Percentiles rank a stretch among this genome's conserved stretches.
These are phyloP conservation scores for Cystofilobasidium capitatum DNA, from an alignment of 768 basidiomycete species.

Conservation along the genomic window DNA sequence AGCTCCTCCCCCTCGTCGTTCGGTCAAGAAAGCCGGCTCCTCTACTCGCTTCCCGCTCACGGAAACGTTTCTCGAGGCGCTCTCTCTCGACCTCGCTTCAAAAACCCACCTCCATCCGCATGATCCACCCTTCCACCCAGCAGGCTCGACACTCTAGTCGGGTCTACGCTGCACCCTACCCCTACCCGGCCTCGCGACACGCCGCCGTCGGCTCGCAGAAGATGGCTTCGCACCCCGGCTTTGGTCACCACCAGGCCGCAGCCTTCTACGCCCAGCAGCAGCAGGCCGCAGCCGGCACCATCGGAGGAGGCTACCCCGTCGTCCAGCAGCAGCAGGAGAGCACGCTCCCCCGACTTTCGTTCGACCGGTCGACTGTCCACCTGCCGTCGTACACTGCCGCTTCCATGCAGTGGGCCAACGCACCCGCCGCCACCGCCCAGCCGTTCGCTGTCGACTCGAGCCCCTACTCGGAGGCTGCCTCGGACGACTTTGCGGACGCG, in stretches of 20 bases:
- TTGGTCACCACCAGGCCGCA: not conserved
- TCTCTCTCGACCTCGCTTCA: not conserved
- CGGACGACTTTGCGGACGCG: not conserved
- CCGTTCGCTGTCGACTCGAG: not conserved
- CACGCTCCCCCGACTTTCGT: not conserved
- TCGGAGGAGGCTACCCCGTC: not conserved
- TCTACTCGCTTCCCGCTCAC: no score
- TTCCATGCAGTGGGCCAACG: not conserved
- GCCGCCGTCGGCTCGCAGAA: not conserved
- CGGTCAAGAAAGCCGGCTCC: not conserved
- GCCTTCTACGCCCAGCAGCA: not conserved
- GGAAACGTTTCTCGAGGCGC: no score
- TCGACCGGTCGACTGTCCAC: constrained; percentile 3
- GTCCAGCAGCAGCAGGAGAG: not conserved
- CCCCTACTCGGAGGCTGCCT: not conserved
- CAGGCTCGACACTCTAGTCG: not conserved
- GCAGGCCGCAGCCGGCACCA: not conserved
- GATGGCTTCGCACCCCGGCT: not conserved
- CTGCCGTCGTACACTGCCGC: no score
- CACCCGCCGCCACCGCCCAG: not conserved
- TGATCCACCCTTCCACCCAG: not conserved
- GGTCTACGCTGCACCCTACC: not conserved
- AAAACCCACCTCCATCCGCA: not conserved
- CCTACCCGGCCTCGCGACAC: not conserved
- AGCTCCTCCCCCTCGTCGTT: not conserved